Evolutionary conservation across 1,284 basidiomycete genomes (phyloP).

Genomic region (Fomitopsis palustris): DNA sequence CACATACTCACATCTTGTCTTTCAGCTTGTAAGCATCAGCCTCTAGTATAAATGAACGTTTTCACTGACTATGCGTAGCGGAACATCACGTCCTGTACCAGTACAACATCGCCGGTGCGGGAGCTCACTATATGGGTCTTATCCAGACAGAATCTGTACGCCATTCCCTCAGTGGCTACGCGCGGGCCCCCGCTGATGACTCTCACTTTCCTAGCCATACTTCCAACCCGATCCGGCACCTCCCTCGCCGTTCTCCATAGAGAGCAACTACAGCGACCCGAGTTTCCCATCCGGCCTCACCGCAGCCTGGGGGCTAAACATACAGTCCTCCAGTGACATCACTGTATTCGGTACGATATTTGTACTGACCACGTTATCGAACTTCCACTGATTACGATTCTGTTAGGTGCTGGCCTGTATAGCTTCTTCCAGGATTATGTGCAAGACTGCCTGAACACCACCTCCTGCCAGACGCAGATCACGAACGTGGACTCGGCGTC

Average conservation of each 20-base stretch:
- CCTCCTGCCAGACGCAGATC: conserved; percentile 58
- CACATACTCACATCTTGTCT: neutral
- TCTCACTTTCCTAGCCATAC: conserved; percentile 31
- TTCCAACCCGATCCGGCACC: conserved; percentile 61
- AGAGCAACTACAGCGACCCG: conserved; percentile 53
- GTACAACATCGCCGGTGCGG: conserved; percentile 58
- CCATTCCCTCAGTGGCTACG: neutral
- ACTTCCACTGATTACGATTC: neutral
- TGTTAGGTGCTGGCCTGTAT: conserved; percentile 61
- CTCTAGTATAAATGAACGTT: neutral
- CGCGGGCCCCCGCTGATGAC: neutral
- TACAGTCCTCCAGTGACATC: conserved; percentile 54
- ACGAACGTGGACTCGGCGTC: conserved; percentile 54
- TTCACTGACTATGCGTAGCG: conserved; percentile 13
- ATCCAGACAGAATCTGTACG: conserved; percentile 62
- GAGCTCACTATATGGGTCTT: conserved; percentile 67
- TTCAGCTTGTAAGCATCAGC: conserved; percentile 4
- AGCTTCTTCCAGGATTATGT: conserved; percentile 52
- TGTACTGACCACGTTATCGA: neutral
- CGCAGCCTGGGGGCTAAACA: conserved; percentile 55
- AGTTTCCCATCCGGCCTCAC: conserved; percentile 33
- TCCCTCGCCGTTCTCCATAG: conserved; percentile 46
- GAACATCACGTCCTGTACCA: conserved; percentile 72
- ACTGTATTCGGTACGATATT: conserved; percentile 49
- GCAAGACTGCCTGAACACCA: conserved; percentile 39